Evolutionary conservation across 106 monocot genomes (phyloP).

Genomic region (Dioscorea alata): DNA sequence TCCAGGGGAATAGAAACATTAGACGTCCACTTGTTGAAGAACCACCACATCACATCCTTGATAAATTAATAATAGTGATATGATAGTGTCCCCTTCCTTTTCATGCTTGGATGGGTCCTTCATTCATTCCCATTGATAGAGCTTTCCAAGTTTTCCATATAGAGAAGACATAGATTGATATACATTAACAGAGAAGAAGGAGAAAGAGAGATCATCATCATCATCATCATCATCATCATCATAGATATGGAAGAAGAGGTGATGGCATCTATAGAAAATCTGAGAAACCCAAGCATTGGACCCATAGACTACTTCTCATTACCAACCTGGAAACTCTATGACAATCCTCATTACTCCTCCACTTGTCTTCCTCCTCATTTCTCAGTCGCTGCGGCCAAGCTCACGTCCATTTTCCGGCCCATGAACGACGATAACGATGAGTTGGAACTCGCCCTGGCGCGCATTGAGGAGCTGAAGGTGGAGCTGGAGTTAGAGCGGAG

Average conservation of each 20-base stretch:
- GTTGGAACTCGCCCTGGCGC: slow-evolving; percentile 7
- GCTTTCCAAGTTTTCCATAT: no score
- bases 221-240: no score
- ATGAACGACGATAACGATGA: slow-evolving; percentile 3
- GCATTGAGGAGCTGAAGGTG: slow-evolving; percentile 26
- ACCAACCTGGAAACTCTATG: slow-evolving; percentile 42
- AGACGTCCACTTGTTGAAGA: no score
- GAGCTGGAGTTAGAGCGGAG: slow-evolving; percentile 49
- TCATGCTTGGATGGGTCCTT: no score
- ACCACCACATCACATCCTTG: no score
- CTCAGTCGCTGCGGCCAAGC: not conserved
- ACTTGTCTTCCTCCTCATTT: not conserved
- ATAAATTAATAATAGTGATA: no score
- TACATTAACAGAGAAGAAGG: no score
- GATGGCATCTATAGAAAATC: not conserved
- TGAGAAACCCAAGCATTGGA: not conserved
- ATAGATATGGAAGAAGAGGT: slow-evolving; percentile 5
- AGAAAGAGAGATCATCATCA: no score
- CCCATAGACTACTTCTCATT: not conserved
- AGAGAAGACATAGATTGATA: no score
- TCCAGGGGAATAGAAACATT: no score
- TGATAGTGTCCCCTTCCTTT: no score
- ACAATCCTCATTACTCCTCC: slow-evolving; percentile 46
- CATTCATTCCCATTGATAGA: not conserved
- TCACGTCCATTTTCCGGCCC: not conserved